phyloP scores from a whole-genome alignment of 2,329 filamentous ascomycete genomes.

The Xylariaceae sp. region DNA sequence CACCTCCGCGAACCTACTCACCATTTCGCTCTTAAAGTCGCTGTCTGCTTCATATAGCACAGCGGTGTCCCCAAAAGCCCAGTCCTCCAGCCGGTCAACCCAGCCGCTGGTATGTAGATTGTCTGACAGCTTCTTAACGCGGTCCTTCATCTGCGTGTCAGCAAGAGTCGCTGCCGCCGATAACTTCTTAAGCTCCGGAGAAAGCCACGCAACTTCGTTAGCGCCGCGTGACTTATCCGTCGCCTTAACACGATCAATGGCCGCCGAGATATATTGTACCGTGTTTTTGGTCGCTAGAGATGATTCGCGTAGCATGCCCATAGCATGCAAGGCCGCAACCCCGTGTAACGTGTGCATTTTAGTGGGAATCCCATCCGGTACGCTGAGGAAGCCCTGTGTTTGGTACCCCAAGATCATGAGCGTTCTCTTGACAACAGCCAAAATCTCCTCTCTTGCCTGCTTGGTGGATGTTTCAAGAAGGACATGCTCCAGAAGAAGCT shows the following conservation, averaged over 20 bases:
- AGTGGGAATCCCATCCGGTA: conserved; percentile 24
- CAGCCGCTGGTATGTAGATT: conserved; percentile 44
- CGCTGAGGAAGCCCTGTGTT: conserved; percentile 25
- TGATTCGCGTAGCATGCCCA: conserved; percentile 48
- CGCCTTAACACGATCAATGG: conserved; percentile 43
- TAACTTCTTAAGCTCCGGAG: conserved; percentile 44
- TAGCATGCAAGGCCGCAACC: conserved; percentile 45
- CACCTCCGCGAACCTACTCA: background rate
- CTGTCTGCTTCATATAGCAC: background rate
- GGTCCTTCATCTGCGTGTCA: conserved; percentile 40
- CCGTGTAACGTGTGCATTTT: conserved; percentile 37
- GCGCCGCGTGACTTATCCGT: conserved; percentile 44
- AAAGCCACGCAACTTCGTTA: conserved; percentile 43
- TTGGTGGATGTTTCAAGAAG: conserved; percentile 15
- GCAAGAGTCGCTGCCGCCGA: conserved; percentile 33
- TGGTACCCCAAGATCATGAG: conserved; percentile 28
- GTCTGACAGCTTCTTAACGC: conserved; percentile 43
- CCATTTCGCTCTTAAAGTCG: background rate
- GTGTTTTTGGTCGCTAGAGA: conserved; percentile 44
- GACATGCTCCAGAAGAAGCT: conserved; percentile 21
- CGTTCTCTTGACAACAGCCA: conserved; percentile 2
- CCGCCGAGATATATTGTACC: conserved; percentile 39
- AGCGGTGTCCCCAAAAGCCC: conserved; percentile 38
- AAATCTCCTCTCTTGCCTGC: conserved; percentile 13
- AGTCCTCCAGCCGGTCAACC: conserved; percentile 46